Conservation (phyloP, 2,329 filamentous ascomycete genomes). For the Clarireedia sp. region DNA sequence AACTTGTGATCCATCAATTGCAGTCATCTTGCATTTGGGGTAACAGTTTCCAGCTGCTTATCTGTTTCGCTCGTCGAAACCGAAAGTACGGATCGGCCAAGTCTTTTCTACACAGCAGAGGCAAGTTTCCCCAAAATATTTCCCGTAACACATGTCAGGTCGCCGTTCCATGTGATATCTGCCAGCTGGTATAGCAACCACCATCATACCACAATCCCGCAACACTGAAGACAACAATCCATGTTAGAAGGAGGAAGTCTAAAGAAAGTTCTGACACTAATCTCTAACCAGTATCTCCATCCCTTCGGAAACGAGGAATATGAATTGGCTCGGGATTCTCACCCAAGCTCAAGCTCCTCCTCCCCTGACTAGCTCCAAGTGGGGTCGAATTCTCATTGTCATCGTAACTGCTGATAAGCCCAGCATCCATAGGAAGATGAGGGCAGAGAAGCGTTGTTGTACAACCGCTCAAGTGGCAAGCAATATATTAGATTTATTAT, state of each 20-base stretch:
- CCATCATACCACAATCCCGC: too few relatives aligned
- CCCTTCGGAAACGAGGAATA: neutral
- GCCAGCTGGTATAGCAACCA: too few relatives aligned
- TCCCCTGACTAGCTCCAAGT: neutral
- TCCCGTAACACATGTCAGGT: too few relatives aligned
- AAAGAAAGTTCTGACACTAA: neutral
- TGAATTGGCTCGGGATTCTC: slow-evolving; percentile 1
- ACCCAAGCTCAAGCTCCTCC: neutral
- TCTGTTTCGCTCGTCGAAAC: too few relatives aligned
- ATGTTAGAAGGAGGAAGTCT: neutral
- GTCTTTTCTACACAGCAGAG: too few relatives aligned
- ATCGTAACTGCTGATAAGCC: slow-evolving; percentile 4
- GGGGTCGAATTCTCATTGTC: neutral
- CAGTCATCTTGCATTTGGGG: too few relatives aligned
- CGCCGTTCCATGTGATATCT: too few relatives aligned
- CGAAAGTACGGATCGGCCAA: too few relatives aligned
- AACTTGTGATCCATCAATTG: too few relatives aligned
- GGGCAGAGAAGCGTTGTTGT: slow-evolving; percentile 5
- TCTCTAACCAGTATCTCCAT: neutral
- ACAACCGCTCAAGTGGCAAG: neutral
- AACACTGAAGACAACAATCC: too few relatives aligned
- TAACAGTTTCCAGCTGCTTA: too few relatives aligned
- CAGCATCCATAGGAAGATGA: neutral
- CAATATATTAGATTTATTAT: neutral
- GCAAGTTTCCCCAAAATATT: too few relatives aligned